Percentiles rank a stretch among this genome's conserved stretches.
Conservation (phyloP, 2,329 filamentous ascomycete species). For the Pestalotiopsis sp. region DNA sequence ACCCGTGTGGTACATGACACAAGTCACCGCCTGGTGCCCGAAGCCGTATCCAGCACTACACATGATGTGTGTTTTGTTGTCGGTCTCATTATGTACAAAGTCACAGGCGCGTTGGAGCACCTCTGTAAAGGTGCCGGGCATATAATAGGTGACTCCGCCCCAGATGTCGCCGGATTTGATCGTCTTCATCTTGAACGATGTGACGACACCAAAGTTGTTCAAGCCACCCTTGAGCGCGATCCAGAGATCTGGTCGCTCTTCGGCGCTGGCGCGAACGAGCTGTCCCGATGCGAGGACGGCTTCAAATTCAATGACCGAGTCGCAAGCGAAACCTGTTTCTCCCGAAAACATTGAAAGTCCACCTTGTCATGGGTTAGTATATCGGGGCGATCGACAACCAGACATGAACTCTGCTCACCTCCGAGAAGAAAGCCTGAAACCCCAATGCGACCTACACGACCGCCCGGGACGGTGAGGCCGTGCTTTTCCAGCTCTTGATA, state of each 20-base stretch:
- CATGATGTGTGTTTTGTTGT: slow-evolving; percentile 20
- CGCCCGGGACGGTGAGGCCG: background rate
- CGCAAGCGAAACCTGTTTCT: slow-evolving; percentile 22
- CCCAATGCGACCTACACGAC: background rate
- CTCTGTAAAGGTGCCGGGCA: slow-evolving; percentile 19
- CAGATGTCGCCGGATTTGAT: slow-evolving; percentile 16
- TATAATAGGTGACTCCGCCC: slow-evolving; percentile 21
- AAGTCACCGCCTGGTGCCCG: slow-evolving; percentile 17
- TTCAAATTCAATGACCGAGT: slow-evolving; percentile 22
- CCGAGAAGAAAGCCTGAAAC: background rate
- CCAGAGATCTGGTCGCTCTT: slow-evolving; percentile 22
- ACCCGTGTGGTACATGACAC: slow-evolving; percentile 23
- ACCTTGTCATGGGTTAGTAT: background rate
- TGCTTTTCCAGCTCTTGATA: background rate
- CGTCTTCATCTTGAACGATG: slow-evolving; percentile 20
- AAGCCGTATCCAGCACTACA: slow-evolving; percentile 20
- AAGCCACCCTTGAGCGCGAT: slow-evolving; percentile 21
- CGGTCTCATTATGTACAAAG: slow-evolving; percentile 19
- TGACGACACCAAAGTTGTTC: slow-evolving; percentile 24
- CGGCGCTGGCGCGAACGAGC: slow-evolving; percentile 16
- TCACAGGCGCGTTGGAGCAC: slow-evolving; percentile 20
- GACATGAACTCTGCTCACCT: background rate
- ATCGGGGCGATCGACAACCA: too few species aligned
- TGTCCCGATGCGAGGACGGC: slow-evolving; percentile 20
- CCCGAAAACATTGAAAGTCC: slow-evolving; percentile 18